Base-by-base conservation (phyloP, 1,284 basidiomycete species). In the Pseudozyma sp. region DNA sequence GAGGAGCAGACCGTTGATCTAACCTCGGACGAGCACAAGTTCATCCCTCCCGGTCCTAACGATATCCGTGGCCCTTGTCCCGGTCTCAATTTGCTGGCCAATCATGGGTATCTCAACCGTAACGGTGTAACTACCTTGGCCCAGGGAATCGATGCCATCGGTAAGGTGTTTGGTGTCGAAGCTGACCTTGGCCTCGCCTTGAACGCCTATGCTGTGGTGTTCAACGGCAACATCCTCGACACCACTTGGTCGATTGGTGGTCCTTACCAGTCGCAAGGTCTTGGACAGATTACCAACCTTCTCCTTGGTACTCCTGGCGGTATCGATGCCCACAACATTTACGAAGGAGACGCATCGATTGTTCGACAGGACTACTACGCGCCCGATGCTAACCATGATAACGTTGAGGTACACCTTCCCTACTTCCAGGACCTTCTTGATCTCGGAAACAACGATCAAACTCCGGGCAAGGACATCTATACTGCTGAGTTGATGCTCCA, bases 41-140 rank as follows among this genome's bases (percentile, higher is more conserved):
- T 71, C 57, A 62, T 69, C 48, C 51, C 77, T 39, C 77, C 77
- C 11, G 71, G 71, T 14, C 65, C 76, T 13, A 62, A 57, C 45
- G 77, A 79, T 38, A 79, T 78, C 63, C 71, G 77, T 48, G 77
- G 77, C 16, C 76, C 75, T 38, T 79, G 77, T 48, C 77, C 76
- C 44, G 77, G 75, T 52, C 75, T 77, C 62, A 76, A 73, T 61
- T 21, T 73, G 48, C 49, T 79, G 42, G 63, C 77, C 52, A 79
- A 79, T 61, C 77, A 79, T 48, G 76, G 76, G 13, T 79, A 78
- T 56, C 61, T 79, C 45, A 63, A 71, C 56, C 67, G 76, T 38
- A 71, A 69, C 49, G 77, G 77, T 45, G 72, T 78, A 19, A 69
- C 64, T n/a, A 72, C 34, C 36, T 57, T 79, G 5, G 45, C 43